These are phyloP conservation scores for Escovopsis weberi DNA, from an alignment of 2,329 filamentous ascomycete species.

Conservation along the genomic window DNA sequence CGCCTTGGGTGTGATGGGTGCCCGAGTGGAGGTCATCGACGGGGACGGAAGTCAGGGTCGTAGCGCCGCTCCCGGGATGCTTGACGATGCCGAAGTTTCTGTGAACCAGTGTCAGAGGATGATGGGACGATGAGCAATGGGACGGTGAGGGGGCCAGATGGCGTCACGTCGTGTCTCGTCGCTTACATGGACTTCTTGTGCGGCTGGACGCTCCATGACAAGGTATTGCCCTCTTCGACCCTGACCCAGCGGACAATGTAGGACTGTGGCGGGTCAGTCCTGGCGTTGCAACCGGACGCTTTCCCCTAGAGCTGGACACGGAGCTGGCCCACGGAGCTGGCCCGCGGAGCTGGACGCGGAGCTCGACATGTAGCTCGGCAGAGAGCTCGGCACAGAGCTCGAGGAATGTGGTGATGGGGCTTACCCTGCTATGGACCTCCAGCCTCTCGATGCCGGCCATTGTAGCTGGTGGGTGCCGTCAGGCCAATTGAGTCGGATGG, in stretches of 20 bases:
- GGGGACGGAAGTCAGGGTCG: slow-evolving; percentile 28
- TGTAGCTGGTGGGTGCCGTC: background rate
- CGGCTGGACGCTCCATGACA: slow-evolving; percentile 95
- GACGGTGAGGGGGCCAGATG: too few species aligned
- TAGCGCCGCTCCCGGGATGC: slow-evolving; percentile 63
- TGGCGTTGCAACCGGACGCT: slow-evolving; percentile 7
- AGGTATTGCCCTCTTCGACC: slow-evolving; percentile 77
- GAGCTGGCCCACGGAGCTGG: background rate
- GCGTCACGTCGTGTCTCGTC: background rate
- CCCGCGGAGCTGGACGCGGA: background rate
- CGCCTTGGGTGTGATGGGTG: slow-evolving; percentile 30
- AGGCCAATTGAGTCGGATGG: background rate
- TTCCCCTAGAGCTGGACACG: background rate
- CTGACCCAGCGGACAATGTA: slow-evolving; percentile 97
- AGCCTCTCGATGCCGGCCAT: slow-evolving; percentile 97
- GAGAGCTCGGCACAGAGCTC: background rate
- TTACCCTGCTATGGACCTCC: slow-evolving; percentile 93
- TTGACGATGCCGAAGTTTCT: slow-evolving; percentile 97
- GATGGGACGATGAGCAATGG: too few species aligned
- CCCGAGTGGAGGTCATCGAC: slow-evolving; percentile 29
- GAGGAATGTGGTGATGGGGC: slow-evolving; percentile 1
- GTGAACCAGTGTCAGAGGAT: slow-evolving; percentile 6
- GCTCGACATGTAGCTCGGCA: background rate
- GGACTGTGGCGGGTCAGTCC: slow-evolving; percentile 44
- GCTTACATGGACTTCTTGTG: slow-evolving; percentile 86